A percentile compares a stretch with the other conserved stretches of the same genome.
Evolutionary conservation across 352 stramenopile genomes (phyloP).

Genomic region (Phytophthora quininea): DNA sequence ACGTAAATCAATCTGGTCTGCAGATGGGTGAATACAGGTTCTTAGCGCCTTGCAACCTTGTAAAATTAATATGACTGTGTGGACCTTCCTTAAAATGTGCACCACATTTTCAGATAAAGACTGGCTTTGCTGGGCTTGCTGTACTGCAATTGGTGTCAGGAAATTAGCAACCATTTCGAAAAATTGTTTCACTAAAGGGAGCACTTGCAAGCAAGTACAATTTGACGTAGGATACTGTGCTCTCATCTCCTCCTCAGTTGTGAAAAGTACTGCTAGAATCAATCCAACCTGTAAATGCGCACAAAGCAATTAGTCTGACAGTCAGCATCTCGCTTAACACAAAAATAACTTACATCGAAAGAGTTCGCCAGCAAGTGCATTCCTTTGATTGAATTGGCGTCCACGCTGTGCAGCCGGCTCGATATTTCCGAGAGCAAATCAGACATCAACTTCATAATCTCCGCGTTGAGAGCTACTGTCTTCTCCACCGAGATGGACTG

Average conservation of each 20-base stretch:
- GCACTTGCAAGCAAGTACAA: constrained; percentile 17
- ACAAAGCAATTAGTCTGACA: constrained; percentile 21
- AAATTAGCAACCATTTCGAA: constrained; percentile 58
- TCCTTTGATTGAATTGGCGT: constrained; percentile 29
- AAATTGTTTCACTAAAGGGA: constrained; percentile 51
- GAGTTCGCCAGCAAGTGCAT: constrained; percentile 43
- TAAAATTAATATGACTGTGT: constrained; percentile 71
- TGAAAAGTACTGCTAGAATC: constrained; percentile 45
- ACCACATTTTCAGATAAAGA: constrained; percentile 42
- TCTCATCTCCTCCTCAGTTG: constrained; percentile 20
- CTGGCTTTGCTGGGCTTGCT: constrained; percentile 41
- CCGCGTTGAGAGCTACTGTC: constrained; percentile 23
- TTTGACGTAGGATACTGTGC: constrained; percentile 10
- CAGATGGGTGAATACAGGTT: constrained; percentile 54
- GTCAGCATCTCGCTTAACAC: no score
- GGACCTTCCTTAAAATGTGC: constrained; percentile 49
- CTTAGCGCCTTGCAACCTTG: constrained; percentile 50
- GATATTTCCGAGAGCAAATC: constrained; percentile 50
- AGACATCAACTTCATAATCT: constrained; percentile 39
- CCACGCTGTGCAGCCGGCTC: constrained; percentile 35
- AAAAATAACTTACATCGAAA: constrained; percentile 44
- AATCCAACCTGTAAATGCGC: constrained; percentile 42
- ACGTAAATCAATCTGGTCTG: constrained; percentile 62
- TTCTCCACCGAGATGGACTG: constrained; percentile 47
- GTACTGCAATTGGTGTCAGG: constrained; percentile 47